Conservation (phyloP, 768 basidiomycete species). For the Phylloporus scabripes region DNA sequence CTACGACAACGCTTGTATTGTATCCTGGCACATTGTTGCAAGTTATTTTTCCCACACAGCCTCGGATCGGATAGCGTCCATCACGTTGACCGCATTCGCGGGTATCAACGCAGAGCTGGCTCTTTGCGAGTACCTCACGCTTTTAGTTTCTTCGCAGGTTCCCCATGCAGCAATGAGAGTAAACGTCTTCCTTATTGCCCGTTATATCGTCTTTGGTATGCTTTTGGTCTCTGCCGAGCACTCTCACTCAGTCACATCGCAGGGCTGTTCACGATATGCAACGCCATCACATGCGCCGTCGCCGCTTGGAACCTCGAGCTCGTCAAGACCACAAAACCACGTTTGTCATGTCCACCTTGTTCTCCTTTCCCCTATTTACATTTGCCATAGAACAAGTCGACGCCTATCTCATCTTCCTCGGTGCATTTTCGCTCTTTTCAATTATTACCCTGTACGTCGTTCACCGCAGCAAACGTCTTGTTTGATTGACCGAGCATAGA, state of each 20-base stretch:
- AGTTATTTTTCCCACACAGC: slow-evolving; percentile 15
- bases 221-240: neutral
- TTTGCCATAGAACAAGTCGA: slow-evolving; percentile 42
- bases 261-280: slow-evolving; percentile 61
- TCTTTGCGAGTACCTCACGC: slow-evolving; percentile 3
- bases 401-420: slow-evolving; percentile 54
- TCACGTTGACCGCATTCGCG: slow-evolving; percentile 4
- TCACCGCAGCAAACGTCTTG: neutral
- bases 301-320: slow-evolving; percentile 68
- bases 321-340: slow-evolving; percentile 31
- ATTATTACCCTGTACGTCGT: slow-evolving; percentile 54
- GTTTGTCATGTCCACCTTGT: slow-evolving; percentile 32
- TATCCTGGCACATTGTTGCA: slow-evolving; percentile 1
- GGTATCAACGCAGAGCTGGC: neutral
- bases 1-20: neutral
- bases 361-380: slow-evolving; percentile 6
- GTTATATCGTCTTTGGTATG: slow-evolving; percentile 59
- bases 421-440: slow-evolving; percentile 51
- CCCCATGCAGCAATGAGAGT: slow-evolving; percentile 32
- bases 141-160: slow-evolving; percentile 11
- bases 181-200: slow-evolving; percentile 41
- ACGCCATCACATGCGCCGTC: slow-evolving; percentile 57
- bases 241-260: slow-evolving; percentile 2
- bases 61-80: slow-evolving; percentile 2
- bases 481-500: slow-evolving; percentile 25